These are phyloP conservation scores for Coemansia pectinata DNA, from an alignment of 192 early-diverging fungal species.

Conservation along the genomic window DNA sequence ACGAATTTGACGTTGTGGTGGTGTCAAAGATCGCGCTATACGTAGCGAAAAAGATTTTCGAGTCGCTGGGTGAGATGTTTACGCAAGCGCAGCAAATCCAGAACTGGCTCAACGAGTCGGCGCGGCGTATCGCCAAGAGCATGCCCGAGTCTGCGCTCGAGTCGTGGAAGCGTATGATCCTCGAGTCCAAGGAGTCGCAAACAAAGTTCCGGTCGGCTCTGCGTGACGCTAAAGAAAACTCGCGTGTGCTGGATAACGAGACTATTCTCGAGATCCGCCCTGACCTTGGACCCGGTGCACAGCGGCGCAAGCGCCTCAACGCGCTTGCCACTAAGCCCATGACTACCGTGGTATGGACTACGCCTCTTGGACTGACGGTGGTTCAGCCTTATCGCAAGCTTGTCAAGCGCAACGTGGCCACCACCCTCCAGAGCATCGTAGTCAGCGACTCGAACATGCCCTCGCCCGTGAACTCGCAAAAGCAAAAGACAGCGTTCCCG, in stretches of 20 bases:
- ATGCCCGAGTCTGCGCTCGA: constrained; percentile 58
- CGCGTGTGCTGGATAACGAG: constrained; percentile 16
- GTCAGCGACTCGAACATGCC: constrained; percentile 68
- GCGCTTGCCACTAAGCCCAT: constrained; percentile 63
- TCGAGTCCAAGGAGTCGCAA: constrained; percentile 28
- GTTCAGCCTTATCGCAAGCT: constrained; percentile 94
- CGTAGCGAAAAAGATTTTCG: constrained; percentile 80
- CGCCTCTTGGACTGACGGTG: constrained; percentile 89
- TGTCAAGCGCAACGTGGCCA: constrained; percentile 66
- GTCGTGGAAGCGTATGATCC: constrained; percentile 35
- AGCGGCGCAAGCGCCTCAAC: constrained; percentile 35
- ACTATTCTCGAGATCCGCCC: constrained; percentile 27
- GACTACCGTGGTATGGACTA: constrained; percentile 95
- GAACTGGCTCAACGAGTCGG: constrained; percentile 90
- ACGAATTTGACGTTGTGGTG: constrained; percentile 52
- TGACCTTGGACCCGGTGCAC: constrained; percentile 40
- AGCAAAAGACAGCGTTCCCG: constrained; percentile 96
- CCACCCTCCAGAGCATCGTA: constrained; percentile 75
- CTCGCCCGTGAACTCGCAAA: constrained; percentile 83
- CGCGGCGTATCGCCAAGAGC: constrained; percentile 78
- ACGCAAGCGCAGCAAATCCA: constrained; percentile 86
- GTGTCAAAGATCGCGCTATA: constrained; percentile 62
- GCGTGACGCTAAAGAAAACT: constrained; percentile 13
- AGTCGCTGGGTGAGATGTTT: constrained; percentile 88
- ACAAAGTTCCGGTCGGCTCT: constrained; percentile 28